Conservation (phyloP, 768 basidiomycete genomes). For the Lactarius pseudohatsudake region DNA sequence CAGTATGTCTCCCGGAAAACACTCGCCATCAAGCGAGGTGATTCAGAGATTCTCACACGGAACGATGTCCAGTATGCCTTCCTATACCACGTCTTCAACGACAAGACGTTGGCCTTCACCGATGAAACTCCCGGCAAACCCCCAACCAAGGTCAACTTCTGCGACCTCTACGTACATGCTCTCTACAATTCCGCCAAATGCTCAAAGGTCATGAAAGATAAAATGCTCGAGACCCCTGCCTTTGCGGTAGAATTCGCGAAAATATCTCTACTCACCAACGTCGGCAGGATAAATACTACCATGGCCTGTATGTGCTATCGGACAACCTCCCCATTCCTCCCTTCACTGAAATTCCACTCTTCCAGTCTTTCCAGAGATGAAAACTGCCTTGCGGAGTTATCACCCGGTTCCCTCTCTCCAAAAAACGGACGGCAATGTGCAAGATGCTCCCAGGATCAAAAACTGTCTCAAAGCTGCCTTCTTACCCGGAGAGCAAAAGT, state of each 20-base stretch:
- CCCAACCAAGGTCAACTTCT: slow-evolving; percentile 63
- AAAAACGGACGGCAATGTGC: slow-evolving; percentile 83
- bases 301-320: slow-evolving; percentile 66
- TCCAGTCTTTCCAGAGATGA: slow-evolving; percentile 90
- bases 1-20: slow-evolving; percentile 51
- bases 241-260: slow-evolving; percentile 81
- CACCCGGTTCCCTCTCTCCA: slow-evolving; percentile 90
- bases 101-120: slow-evolving; percentile 69
- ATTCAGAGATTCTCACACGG: slow-evolving; percentile 80
- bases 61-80: slow-evolving; percentile 88
- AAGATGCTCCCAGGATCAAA: slow-evolving; percentile 91
- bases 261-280: slow-evolving; percentile 82
- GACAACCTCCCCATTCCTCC: neutral
- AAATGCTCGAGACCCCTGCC: slow-evolving; percentile 78
- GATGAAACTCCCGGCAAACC: slow-evolving; percentile 50
- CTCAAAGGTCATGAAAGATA: slow-evolving; percentile 85
- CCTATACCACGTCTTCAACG: slow-evolving; percentile 74
- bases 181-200: slow-evolving; percentile 79
- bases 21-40: slow-evolving; percentile 76
- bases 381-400: slow-evolving; percentile 84
- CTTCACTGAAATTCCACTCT: slow-evolving; percentile 23
- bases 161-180: slow-evolving; percentile 80
- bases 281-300: slow-evolving; percentile 90
- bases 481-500: slow-evolving; percentile 65
- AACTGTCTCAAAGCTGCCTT: slow-evolving; percentile 83